A percentile compares a stretch with the other conserved stretches of the same genome.
phyloP scores from a whole-genome alignment of 1,284 basidiomycete genomes.

The Omphalotus olearius region DNA sequence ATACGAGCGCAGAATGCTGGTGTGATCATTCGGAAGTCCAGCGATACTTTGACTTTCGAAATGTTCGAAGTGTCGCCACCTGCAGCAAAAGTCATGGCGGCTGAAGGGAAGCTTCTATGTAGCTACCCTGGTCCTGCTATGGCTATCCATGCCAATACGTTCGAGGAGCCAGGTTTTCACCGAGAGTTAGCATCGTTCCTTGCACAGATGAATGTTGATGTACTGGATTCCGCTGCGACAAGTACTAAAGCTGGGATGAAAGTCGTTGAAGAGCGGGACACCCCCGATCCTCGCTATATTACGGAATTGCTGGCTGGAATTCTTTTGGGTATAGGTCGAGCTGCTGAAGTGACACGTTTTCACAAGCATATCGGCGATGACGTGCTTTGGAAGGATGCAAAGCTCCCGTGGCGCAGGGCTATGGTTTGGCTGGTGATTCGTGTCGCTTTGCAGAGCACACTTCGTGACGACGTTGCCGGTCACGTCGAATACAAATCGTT shows the following conservation, averaged over 20 bases:
- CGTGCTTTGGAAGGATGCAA: conserved; percentile 34
- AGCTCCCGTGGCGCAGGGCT: conserved; percentile 42
- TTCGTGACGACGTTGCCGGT: conserved; percentile 19
- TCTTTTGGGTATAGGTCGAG: conserved; percentile 27
- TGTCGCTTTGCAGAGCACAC: conserved; percentile 39
- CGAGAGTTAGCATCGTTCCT: conserved; percentile 16
- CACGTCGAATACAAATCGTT: conserved; percentile 42
- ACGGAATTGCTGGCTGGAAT: conserved; percentile 33
- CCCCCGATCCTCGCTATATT: conserved; percentile 14
- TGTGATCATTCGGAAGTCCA: conserved; percentile 31
- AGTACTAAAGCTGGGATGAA: conserved; percentile 6
- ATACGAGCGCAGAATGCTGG: conserved; percentile 41
- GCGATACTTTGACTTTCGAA: conserved; percentile 28
- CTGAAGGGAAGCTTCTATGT: conserved; percentile 33
- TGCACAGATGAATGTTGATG: conserved; percentile 15
- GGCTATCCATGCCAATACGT: conserved; percentile 16
- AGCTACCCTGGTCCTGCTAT: conserved; percentile 28
- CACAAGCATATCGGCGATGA: conserved; percentile 42
- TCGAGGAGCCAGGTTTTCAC: conserved; percentile 21
- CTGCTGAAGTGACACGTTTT: conserved; percentile 20
- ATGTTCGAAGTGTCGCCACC: conserved; percentile 37
- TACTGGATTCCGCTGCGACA: conserved; percentile 3
- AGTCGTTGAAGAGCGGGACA: conserved; percentile 10
- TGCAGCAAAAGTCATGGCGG: conserved; percentile 28
- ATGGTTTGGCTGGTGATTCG: conserved; percentile 42